phyloP scores from a whole-genome alignment of 1,139 yeast species.

The Saccharomyces hybrid region DNA sequence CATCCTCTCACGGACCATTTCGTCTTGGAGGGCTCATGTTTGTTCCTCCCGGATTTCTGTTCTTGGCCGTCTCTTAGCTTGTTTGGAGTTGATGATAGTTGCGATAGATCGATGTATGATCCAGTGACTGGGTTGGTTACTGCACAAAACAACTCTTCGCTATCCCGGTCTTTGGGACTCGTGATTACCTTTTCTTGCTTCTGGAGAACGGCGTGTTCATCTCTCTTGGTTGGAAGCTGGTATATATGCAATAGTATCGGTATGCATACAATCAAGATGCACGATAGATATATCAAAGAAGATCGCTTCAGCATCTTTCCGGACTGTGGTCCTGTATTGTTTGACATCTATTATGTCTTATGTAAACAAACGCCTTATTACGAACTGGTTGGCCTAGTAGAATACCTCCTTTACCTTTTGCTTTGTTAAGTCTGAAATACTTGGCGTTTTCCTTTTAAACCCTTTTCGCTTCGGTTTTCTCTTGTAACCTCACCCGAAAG shows the following conservation, averaged over 20 bases:
- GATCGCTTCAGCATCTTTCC: not conserved
- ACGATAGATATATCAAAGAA: not conserved
- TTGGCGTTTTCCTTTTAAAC: not conserved
- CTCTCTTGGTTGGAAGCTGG: not conserved
- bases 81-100: conserved; percentile 27
- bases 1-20: conserved; percentile 63
- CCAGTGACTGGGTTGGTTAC: conserved; percentile 29
- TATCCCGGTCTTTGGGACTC: not conserved
- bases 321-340: not conserved
- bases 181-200: too few relatives aligned
- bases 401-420: not conserved
- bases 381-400: not conserved
- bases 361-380: not conserved
- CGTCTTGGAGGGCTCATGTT: conserved; percentile 10
- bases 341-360: not conserved
- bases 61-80: conserved; percentile 5
- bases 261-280: not conserved
- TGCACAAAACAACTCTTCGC: conserved; percentile 25
- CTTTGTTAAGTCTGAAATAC: not conserved
- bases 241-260: not conserved
- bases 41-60: not conserved
- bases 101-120: conserved; percentile 29
- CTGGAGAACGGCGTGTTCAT: too few relatives aligned
- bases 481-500: not conserved
- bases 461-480: not conserved